Base-by-base conservation (phyloP, 305 asterid genomes). In the Rubia occidens region DNA sequence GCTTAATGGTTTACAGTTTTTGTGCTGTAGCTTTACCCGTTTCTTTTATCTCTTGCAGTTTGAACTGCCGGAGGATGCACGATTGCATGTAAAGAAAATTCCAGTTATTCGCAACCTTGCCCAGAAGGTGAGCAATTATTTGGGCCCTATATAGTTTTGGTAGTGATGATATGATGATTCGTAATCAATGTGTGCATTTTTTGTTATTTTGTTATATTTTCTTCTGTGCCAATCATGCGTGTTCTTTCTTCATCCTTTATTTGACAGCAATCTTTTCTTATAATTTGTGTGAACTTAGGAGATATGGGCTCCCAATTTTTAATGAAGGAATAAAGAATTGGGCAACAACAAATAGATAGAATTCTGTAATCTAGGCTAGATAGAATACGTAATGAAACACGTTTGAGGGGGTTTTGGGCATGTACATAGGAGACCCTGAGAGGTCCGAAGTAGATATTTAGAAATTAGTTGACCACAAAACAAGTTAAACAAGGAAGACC, bases 21-120 rank as follows among this genome's bases (percentile, higher is more conserved):
- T 66, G 7, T 11, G 14, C 42, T 29, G 20, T 24, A 35, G 20
- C 54, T 49, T 37, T 60, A 60, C 55, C 53, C 65, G 59, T 75
- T 53, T 76, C 56, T 11, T 55, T 71, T 70, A 63, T 40, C 69
- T 60, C 67, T 60, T 82, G 82, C 85, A 92, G 98, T 88, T 89
- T 80, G 90, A 85, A 74, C 78, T 92, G 76, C 89, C 87, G 0
- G 92, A 85, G 70, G 95, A 89, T 68, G 83, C 89, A 61, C 80
- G 85, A 78, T 66, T 77, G 61, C 80, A 69, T 60, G 95, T 84
- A 74, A 92, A 82, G 86, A 89, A 82, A 79, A 81, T 88, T 74
- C 88, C 93, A 71, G 96, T 86, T 56, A 71, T 89, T 55, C 86
- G 96, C 42, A 89, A 89, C 79, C 86, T 92, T 74, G 88, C 96